Evolutionary conservation across 208 protist genomes (phyloP).

Genomic region (Trypanosoma mega): DNA sequence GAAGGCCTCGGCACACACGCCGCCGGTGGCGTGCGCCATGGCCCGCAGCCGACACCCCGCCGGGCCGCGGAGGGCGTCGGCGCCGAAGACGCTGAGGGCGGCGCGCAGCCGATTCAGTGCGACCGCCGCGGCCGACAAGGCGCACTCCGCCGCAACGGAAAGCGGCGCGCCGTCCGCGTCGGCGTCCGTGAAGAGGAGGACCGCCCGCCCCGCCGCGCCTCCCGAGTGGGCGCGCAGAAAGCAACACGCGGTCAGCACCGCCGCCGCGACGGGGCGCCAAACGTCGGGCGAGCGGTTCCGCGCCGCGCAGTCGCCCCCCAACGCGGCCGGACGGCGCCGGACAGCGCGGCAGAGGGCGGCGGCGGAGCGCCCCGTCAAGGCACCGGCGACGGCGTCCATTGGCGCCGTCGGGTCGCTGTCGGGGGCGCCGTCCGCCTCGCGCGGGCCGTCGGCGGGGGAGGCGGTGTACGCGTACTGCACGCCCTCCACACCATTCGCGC

Average conservation of each 20-base stretch:
- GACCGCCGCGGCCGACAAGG: slow-evolving; percentile 50
- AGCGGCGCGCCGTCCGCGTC: slow-evolving; percentile 14
- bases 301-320: background rate
- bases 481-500: slow-evolving; percentile 58
- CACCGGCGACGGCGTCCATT: background rate
- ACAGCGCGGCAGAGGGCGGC: background rate
- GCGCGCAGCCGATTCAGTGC: slow-evolving; percentile 33
- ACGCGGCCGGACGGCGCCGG: background rate
- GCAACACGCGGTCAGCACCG: slow-evolving; percentile 53
- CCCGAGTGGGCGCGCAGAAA: slow-evolving; percentile 43
- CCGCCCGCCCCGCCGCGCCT: slow-evolving; percentile 2
- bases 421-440: slow-evolving; percentile 35
- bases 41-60: slow-evolving; percentile 11
- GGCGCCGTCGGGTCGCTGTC: slow-evolving; percentile 19
- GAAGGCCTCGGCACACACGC: slow-evolving; percentile 13
- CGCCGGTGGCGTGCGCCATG: slow-evolving; percentile 19
- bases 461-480: slow-evolving; percentile 62
- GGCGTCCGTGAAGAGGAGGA: slow-evolving; percentile 71
- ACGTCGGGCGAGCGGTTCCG: slow-evolving; percentile 7
- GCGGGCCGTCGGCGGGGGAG: slow-evolving; percentile 41
- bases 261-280: slow-evolving; percentile 63
- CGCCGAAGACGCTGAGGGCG: slow-evolving; percentile 56
- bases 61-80: slow-evolving; percentile 2
- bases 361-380: background rate
- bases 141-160: slow-evolving; percentile 61